phyloP scores from a whole-genome alignment of 75 land plant species.

The Cunninghamia lanceolata region DNA sequence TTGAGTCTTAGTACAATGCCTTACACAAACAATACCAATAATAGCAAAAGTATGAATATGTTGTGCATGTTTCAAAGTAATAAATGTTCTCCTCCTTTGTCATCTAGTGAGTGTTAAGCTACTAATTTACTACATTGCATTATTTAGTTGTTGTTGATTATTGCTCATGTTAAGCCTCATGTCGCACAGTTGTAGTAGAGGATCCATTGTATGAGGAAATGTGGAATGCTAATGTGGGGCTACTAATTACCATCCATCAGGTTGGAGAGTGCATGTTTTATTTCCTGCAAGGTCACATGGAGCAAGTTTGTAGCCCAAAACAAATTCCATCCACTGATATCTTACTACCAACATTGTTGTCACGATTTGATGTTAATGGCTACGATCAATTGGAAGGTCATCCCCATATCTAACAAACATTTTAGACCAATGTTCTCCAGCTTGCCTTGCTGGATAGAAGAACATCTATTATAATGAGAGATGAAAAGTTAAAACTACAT shows the following conservation, averaged over 20 bases:
- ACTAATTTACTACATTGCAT: neutral
- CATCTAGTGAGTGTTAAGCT: no score
- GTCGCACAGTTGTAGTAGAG: neutral
- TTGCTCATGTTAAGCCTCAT: neutral
- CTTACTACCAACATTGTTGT: no score
- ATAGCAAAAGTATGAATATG: neutral
- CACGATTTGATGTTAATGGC: no score
- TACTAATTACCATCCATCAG: constrained; percentile 54
- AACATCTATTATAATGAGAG: no score
- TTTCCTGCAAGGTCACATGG: constrained; percentile 77
- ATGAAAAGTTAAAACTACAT: no score
- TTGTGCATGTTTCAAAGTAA: neutral
- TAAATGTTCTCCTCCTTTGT: neutral
- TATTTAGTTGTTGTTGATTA: no score
- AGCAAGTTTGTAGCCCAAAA: constrained; percentile 58
- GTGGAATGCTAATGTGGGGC: constrained; percentile 78
- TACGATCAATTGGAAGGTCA: no score
- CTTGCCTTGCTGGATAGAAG: no score
- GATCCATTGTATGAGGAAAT: constrained; percentile 49
- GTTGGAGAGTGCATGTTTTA: constrained; percentile 57
- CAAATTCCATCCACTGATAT: no score
- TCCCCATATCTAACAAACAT: no score
- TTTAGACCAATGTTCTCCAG: no score
- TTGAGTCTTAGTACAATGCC: neutral
- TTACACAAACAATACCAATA: neutral